Evolutionary conservation across 352 stramenopile genomes (phyloP).

Genomic region (Phytophthora citrophthora): DNA sequence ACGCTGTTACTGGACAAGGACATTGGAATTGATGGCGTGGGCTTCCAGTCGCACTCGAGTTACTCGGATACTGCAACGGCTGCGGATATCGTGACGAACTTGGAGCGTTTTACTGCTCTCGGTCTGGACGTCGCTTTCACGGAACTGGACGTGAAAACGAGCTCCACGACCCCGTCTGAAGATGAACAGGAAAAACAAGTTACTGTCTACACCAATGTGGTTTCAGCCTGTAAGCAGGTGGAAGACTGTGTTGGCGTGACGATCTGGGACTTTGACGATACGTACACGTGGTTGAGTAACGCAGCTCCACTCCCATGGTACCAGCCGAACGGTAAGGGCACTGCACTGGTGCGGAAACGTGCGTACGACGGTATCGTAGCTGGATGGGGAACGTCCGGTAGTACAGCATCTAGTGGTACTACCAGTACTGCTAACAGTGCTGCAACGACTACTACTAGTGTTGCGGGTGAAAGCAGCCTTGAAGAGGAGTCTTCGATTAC

Average conservation of each 20-base stretch:
- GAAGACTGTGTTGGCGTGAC: constrained; percentile 28
- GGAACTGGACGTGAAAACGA: constrained; percentile 31
- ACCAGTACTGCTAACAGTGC: neutral
- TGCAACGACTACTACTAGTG: constrained; percentile 2
- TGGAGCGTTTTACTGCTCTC: constrained; percentile 33
- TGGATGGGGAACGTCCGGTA: constrained; percentile 22
- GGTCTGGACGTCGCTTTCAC: constrained; percentile 35
- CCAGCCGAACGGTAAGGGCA: constrained; percentile 26
- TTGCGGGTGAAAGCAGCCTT: constrained; percentile 15
- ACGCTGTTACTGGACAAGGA: constrained; percentile 18
- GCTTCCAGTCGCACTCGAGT: constrained; percentile 36
- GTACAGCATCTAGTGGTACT: neutral
- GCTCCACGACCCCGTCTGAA: constrained; percentile 16
- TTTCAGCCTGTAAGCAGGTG: constrained; percentile 34
- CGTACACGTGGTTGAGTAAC: constrained; percentile 29
- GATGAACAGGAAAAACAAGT: constrained; percentile 21
- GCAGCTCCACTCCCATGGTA: constrained; percentile 26
- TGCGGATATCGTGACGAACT: constrained; percentile 23
- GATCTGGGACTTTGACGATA: constrained; percentile 35
- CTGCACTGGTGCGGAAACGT: constrained; percentile 29
- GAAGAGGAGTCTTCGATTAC: constrained; percentile 3
- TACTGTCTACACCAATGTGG: constrained; percentile 18
- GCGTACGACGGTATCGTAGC: constrained; percentile 30
- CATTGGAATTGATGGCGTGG: constrained; percentile 35
- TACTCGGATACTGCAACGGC: constrained; percentile 21